phyloP scores from a whole-genome alignment of 2,329 filamentous ascomycete species.

The Ophiocordyceps sinensis region DNA sequence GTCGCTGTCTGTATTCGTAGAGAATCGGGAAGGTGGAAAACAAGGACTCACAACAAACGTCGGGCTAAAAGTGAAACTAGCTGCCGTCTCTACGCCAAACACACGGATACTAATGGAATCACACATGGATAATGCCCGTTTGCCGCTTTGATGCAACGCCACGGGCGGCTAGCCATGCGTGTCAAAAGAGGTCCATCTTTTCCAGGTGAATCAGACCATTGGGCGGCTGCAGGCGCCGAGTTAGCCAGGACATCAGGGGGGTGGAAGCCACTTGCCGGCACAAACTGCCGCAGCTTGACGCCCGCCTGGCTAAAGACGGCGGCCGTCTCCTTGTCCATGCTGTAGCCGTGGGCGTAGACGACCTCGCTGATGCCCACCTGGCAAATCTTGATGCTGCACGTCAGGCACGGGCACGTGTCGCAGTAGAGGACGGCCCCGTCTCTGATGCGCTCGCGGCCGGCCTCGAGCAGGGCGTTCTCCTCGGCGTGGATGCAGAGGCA shows the following conservation, averaged over 20 bases:
- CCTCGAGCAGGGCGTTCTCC: slow-evolving; percentile 92
- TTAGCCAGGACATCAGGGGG: slow-evolving; percentile 5
- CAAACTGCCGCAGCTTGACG: slow-evolving; percentile 75
- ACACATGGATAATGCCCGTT: too few species aligned
- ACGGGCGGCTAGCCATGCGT: background rate
- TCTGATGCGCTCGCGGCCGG: slow-evolving; percentile 76
- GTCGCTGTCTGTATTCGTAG: too few species aligned
- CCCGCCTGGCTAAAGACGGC: slow-evolving; percentile 73
- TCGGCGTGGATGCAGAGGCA: slow-evolving; percentile 97
- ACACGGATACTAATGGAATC: too few species aligned
- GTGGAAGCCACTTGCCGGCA: slow-evolving; percentile 47
- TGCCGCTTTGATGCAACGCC: background rate
- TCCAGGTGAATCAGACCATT: slow-evolving; percentile 52
- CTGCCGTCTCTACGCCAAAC: too few species aligned
- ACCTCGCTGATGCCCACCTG: slow-evolving; percentile 95
- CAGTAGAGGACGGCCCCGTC: slow-evolving; percentile 79
- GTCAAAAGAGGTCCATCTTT: slow-evolving; percentile 27
- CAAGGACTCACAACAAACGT: too few species aligned
- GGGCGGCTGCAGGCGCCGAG: slow-evolving; percentile 31
- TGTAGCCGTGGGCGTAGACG: slow-evolving; percentile 85
- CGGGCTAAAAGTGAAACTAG: too few species aligned
- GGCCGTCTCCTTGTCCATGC: slow-evolving; percentile 80
- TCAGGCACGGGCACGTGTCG: slow-evolving; percentile 92
- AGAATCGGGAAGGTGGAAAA: too few species aligned
- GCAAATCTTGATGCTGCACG: slow-evolving; percentile 96